phyloP scores from a whole-genome alignment of 345 rosid species.

The Viola odorata region DNA sequence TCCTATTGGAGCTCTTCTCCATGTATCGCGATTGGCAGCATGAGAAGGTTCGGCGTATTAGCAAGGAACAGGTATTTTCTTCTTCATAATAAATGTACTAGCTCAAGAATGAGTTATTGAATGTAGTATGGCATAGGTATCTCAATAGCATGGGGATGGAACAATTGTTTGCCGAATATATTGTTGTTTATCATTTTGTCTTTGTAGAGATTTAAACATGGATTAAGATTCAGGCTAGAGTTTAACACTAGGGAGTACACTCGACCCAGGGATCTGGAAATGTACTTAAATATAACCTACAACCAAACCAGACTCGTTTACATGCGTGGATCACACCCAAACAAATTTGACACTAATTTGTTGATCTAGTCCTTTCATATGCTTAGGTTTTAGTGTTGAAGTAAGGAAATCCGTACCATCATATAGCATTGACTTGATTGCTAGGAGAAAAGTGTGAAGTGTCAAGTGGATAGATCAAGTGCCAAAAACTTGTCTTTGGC shows the following conservation, averaged over 20 bases:
- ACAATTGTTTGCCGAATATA: background rate
- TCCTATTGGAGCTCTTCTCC: conserved; percentile 78
- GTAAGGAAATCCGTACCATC: too few species aligned
- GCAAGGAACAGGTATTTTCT: conserved; percentile 63
- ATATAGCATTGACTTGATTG: too few species aligned
- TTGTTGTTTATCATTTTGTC: background rate
- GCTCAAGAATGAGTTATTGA: too few species aligned
- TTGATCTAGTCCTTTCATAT: too few species aligned
- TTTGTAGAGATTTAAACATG: background rate
- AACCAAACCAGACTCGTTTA: background rate
- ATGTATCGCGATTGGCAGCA: conserved; percentile 80
- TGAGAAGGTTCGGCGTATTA: conserved; percentile 46
- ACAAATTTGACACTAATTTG: too few species aligned
- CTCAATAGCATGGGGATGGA: background rate
- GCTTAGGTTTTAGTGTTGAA: too few species aligned
- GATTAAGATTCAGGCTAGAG: conserved; percentile 11
- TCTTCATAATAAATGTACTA: background rate
- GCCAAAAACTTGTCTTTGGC: too few species aligned
- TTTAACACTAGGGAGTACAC: conserved; percentile 6
- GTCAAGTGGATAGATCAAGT: too few species aligned
- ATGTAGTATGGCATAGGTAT: too few species aligned
- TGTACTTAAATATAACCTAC: background rate
- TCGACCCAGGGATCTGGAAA: background rate
- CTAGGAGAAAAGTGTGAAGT: too few species aligned
- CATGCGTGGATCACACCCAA: background rate